Evolutionary conservation across 768 basidiomycete species (phyloP).

Genomic region (Russula compacta): DNA sequence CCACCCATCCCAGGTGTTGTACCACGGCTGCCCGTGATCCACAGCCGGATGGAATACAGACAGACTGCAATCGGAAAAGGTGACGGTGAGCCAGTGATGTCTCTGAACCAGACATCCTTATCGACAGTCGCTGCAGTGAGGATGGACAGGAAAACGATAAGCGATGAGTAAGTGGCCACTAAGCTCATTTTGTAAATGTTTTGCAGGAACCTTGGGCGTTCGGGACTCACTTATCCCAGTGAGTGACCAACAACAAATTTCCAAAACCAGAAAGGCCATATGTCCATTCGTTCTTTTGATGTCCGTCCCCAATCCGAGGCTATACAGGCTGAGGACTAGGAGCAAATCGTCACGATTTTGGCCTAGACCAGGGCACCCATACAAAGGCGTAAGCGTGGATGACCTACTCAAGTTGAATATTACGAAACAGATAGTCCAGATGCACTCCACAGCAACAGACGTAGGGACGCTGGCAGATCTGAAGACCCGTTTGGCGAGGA

Average conservation of each 20-base stretch:
- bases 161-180: slow-evolving; percentile 12
- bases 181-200: background rate
- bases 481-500: slow-evolving; percentile 14
- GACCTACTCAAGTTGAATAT: slow-evolving; percentile 16
- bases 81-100: slow-evolving; percentile 18
- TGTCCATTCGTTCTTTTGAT: background rate
- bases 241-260: slow-evolving; percentile 16
- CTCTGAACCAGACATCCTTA: slow-evolving; percentile 20
- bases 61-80: slow-evolving; percentile 14
- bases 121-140: slow-evolving; percentile 15
- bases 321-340: slow-evolving; percentile 16
- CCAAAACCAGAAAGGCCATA: slow-evolving; percentile 8
- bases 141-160: slow-evolving; percentile 9
- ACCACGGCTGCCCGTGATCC: background rate
- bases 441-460: slow-evolving; percentile 18
- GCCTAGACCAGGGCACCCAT: background rate
- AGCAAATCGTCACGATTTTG: background rate
- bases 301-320: slow-evolving; percentile 2
- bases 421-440: slow-evolving; percentile 18
- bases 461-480: background rate
- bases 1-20: background rate
- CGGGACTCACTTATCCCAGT: slow-evolving; percentile 11
- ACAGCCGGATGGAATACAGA: slow-evolving; percentile 6
- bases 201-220: background rate
- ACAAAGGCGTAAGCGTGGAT: background rate